Evolutionary conservation across 345 rosid species (phyloP).

Genomic region (Eucalyptus camaldulensis): DNA sequence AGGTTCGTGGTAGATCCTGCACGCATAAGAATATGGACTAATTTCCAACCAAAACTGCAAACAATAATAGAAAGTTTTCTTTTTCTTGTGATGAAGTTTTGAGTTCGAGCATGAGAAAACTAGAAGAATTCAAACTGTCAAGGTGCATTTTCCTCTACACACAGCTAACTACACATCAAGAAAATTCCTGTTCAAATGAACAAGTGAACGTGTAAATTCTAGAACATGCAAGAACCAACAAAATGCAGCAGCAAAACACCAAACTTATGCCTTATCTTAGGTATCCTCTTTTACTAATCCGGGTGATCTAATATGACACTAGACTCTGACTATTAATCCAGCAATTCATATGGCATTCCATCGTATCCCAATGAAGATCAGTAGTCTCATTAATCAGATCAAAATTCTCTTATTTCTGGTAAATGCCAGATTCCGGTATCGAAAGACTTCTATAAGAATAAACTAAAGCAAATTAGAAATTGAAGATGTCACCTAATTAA

Average conservation of each 20-base stretch:
- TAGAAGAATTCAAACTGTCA: background rate
- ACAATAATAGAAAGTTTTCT: background rate
- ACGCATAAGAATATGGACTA: background rate
- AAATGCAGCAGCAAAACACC: background rate
- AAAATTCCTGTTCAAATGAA: background rate
- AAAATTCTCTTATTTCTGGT: background rate
- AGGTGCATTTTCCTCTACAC: background rate
- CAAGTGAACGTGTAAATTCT: background rate
- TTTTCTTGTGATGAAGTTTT: background rate
- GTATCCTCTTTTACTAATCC: background rate
- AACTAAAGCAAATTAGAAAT: background rate
- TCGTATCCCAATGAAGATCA: background rate
- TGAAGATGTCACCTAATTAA: background rate
- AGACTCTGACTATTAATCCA: background rate
- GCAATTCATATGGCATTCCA: background rate
- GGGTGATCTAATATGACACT: background rate
- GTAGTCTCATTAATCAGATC: background rate
- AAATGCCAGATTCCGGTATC: background rate
- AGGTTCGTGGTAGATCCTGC: conserved; percentile 96
- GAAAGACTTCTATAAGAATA: background rate
- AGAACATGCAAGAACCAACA: background rate
- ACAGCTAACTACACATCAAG: background rate
- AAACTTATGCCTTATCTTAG: background rate
- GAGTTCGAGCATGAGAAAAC: background rate
- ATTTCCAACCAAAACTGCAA: background rate